Evolutionary conservation across 768 basidiomycete species (phyloP).

Genomic region (Phlegmacium glaucopus): DNA sequence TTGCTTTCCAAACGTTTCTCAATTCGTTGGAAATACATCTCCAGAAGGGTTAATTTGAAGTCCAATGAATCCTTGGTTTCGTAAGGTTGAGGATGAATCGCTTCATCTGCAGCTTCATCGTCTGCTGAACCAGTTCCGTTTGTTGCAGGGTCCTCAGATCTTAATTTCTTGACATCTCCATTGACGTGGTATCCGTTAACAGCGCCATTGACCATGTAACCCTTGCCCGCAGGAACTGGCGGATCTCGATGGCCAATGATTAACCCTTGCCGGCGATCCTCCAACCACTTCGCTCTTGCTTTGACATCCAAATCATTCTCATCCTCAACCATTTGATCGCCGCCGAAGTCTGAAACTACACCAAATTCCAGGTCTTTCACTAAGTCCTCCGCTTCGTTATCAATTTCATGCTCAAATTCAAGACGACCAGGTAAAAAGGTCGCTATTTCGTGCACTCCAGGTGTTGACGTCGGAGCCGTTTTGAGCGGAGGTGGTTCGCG

Average conservation of each 20-base stretch:
- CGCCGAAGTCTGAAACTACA: slow-evolving; percentile 80
- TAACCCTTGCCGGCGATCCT: slow-evolving; percentile 37
- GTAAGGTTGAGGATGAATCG: slow-evolving; percentile 68
- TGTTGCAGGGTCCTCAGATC: slow-evolving; percentile 47
- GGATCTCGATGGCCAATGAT: slow-evolving; percentile 23
- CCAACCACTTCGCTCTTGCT: slow-evolving; percentile 48
- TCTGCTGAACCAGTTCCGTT: slow-evolving; percentile 48
- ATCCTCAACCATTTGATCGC: slow-evolving; percentile 77
- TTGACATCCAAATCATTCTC: slow-evolving; percentile 74
- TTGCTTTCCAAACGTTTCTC: slow-evolving; percentile 85
- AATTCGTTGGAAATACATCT: slow-evolving; percentile 88
- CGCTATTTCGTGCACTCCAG: slow-evolving; percentile 88
- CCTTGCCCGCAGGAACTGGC: slow-evolving; percentile 34
- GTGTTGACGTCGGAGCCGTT: slow-evolving; percentile 81
- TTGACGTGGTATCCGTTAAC: slow-evolving; percentile 43
- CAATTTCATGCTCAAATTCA: slow-evolving; percentile 96
- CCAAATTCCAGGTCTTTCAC: slow-evolving; percentile 97
- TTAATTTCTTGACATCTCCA: slow-evolving; percentile 35
- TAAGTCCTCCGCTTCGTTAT: slow-evolving; percentile 94
- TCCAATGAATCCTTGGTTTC: slow-evolving; percentile 82
- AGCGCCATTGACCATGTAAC: slow-evolving; percentile 37
- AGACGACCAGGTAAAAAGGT: slow-evolving; percentile 95
- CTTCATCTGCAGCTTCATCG: slow-evolving; percentile 61
- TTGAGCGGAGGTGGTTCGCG: slow-evolving; percentile 57
- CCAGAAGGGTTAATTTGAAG: slow-evolving; percentile 85